phyloP scores from a whole-genome alignment of 1,139 yeast species.

The Suhomyces atakaporum region DNA sequence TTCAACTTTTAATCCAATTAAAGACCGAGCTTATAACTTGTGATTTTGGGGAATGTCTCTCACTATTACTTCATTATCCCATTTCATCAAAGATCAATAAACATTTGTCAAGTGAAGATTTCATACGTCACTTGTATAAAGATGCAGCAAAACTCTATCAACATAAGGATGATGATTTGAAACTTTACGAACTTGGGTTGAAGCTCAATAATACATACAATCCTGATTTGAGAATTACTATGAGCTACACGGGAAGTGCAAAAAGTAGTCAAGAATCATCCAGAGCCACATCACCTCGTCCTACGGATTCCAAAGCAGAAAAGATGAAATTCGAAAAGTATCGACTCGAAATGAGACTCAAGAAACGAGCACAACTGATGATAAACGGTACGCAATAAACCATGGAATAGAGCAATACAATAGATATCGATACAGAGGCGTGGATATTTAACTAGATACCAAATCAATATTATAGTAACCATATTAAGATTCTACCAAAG shows the following conservation, averaged over 20 bases:
- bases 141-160: constrained; percentile 36
- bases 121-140: constrained; percentile 28
- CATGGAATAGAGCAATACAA: not conserved
- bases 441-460: too few relatives aligned
- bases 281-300: constrained; percentile 15
- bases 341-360: constrained; percentile 46
- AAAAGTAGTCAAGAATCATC: constrained; percentile 21
- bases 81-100: constrained; percentile 22
- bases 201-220: constrained; percentile 39
- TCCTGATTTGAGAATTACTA: constrained; percentile 37
- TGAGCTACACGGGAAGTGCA: constrained; percentile 29
- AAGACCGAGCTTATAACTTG: constrained; percentile 51
- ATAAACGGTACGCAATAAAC: constrained; percentile 19
- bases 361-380: constrained; percentile 46
- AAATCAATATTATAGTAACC: too few relatives aligned
- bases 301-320: constrained; percentile 28
- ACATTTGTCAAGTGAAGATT: constrained; percentile 16
- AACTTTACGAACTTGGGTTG: constrained; percentile 43
- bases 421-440: too few relatives aligned
- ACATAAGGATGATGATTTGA: constrained; percentile 35
- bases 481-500: too few relatives aligned
- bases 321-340: constrained; percentile 46
- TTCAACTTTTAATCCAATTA: constrained; percentile 53
- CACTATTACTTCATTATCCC: constrained; percentile 62
- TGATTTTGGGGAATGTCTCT: constrained; percentile 65